Percentiles rank a stretch among this genome's conserved stretches.
phyloP scores from a whole-genome alignment of 108 stramenopile genomes.

The Skeletonema grethae region DNA sequence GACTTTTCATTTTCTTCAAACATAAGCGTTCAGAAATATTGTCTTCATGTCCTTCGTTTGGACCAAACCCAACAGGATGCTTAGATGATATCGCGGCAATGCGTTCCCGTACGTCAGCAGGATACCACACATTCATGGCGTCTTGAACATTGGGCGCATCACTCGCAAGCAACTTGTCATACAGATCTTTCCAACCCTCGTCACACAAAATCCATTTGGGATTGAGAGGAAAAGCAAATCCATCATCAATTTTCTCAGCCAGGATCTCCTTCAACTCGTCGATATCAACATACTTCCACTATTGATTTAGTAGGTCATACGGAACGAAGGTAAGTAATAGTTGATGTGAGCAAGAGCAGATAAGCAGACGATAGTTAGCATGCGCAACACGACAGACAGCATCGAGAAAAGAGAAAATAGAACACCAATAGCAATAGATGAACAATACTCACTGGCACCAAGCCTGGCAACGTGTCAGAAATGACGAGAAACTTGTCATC shows the following conservation, averaged over 20 bases:
- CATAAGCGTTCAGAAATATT: no score
- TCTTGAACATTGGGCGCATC: background rate
- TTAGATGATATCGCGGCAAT: background rate
- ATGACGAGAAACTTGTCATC: constrained; percentile 25
- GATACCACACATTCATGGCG: background rate
- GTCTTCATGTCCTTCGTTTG: background rate
- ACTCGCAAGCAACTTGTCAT: constrained; percentile 12
- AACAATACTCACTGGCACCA: constrained; percentile 3
- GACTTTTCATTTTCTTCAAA: no score
- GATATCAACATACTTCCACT: constrained; percentile 18
- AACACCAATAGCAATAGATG: no score
- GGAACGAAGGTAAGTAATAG: no score
- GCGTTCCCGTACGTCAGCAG: background rate
- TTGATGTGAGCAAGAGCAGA: no score
- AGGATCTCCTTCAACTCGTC: constrained; percentile 8
- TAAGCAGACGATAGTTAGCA: no score
- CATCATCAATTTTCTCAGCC: constrained; percentile 8
- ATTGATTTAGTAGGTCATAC: no score
- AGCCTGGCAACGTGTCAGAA: constrained; percentile 6
- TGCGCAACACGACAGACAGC: no score
- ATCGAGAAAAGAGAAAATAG: no score
- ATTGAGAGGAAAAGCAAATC: constrained; percentile 15
- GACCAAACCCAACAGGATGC: background rate
- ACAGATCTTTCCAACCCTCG: constrained; percentile 18
- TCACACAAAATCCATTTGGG: constrained; percentile 32